Conservation (phyloP, 306 rosid species). For the Purshia tridentata region DNA sequence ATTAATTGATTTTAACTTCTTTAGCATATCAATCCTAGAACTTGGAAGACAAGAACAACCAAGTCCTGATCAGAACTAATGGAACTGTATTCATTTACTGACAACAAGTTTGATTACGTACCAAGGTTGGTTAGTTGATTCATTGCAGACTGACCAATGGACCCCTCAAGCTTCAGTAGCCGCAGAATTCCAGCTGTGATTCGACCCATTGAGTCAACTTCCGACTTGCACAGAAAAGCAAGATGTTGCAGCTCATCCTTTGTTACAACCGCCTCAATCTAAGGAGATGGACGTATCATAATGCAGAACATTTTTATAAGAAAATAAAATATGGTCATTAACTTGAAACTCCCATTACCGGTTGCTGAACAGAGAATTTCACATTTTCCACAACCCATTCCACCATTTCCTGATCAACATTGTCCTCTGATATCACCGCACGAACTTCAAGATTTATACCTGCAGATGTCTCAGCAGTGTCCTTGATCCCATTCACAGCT, state of each 20-base stretch:
- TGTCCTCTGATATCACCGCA: slow-evolving; percentile 56
- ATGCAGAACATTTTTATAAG: slow-evolving; percentile 13
- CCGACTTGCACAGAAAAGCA: slow-evolving; percentile 83
- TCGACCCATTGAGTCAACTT: slow-evolving; percentile 89
- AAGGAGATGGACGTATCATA: slow-evolving; percentile 30
- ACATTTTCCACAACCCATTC: slow-evolving; percentile 81
- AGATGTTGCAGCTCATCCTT: slow-evolving; percentile 93
- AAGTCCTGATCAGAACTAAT: slow-evolving; percentile 8
- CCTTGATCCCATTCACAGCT: slow-evolving; percentile 59
- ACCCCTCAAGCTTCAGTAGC: slow-evolving; percentile 80
- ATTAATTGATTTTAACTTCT: neutral
- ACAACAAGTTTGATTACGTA: slow-evolving; percentile 32
- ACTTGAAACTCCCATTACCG: slow-evolving; percentile 50
- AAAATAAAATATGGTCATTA: slow-evolving; percentile 7
- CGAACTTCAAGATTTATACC: slow-evolving; percentile 78
- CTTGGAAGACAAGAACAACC: slow-evolving; percentile 1
- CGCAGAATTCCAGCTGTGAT: slow-evolving; percentile 81
- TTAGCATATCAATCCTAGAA: neutral
- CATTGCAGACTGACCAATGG: slow-evolving; percentile 82
- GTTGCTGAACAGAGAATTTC: slow-evolving; percentile 76
- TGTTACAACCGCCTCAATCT: slow-evolving; percentile 89
- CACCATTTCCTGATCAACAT: slow-evolving; percentile 49
- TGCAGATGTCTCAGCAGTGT: slow-evolving; percentile 42
- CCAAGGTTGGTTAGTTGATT: slow-evolving; percentile 85
- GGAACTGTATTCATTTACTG: neutral